Base-by-base conservation (phyloP, 2,329 filamentous ascomycete species). In the Sarocladium brachiariae region DNA sequence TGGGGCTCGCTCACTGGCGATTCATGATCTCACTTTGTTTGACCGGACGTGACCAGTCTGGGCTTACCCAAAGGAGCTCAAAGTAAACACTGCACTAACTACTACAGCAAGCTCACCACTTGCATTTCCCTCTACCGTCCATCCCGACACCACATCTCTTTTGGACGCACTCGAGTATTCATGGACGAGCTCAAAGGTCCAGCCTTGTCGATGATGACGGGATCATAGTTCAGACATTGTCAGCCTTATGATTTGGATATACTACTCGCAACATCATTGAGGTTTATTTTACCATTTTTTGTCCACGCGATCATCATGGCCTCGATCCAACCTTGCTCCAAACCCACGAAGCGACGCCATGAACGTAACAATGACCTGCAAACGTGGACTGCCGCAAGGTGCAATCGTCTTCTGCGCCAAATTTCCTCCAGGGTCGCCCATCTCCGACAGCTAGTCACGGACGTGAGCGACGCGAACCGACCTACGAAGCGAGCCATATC, bases 311-410 rank as follows among this genome's bases (percentile, higher is more conserved):
- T 7, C 7, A 25, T 6, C 41, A 51, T 50, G 31, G 35, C 31
- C 21, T 25, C 37, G 14, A 8, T 24, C 24, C n/a, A 50, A 24
- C n/a, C 25, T 4, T 9, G 21, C 11, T 6, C 35, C 37, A 16
- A 39, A 43, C 39, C n/a, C 43, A 41, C 51, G 50, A 34, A 27
- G 50, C 27, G n/a, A 34, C 27, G n/a, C 18, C 21, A 48, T 34
- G 46, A 50, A 13, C 39, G 21, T 4, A 47, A 43, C 31, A 49
- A 57, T 38, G 53, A 58, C 27, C n/a, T 52, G 11, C 65, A 67
- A 39, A 63, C 63, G 11, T 77, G 74, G 74, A 76, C 72, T 4
- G 70, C 74, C 4, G 66, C 70, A 47, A 63, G 72, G 51, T 77
- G 74, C 39, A 68, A 72, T 45, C 66, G 72, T 2, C 58, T 76